Evolutionary conservation across 371 early-diverging fungal species (phyloP).

Genomic region (Mucor plumbeus): DNA sequence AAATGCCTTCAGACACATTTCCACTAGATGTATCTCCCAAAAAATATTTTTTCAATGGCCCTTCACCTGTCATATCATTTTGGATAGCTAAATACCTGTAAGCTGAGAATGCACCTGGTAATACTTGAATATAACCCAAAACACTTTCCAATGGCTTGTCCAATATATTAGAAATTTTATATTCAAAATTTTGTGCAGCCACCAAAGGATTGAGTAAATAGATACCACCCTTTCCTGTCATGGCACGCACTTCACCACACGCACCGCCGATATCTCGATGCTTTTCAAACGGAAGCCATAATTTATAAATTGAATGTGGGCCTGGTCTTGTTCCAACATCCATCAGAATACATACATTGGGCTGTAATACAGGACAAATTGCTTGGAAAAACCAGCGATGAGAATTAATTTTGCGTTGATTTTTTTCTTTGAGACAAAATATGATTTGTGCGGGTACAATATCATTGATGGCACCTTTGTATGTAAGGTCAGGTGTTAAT

Average conservation of each 20-base stretch:
- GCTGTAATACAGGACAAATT: constrained; percentile 82
- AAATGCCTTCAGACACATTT: constrained; percentile 45
- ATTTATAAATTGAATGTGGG: constrained; percentile 81
- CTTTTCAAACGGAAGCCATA: constrained; percentile 91
- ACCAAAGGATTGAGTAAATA: constrained; percentile 82
- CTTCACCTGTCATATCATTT: constrained; percentile 58
- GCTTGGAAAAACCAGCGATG: constrained; percentile 98
- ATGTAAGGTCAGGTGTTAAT: constrained; percentile 68
- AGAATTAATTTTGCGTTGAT: constrained; percentile 90
- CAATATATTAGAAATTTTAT: constrained; percentile 91
- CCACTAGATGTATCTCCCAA: constrained; percentile 71
- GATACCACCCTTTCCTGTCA: constrained; percentile 72
- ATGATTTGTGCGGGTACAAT: constrained; percentile 89
- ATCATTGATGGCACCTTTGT: constrained; percentile 71
- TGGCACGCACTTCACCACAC: constrained; percentile 94
- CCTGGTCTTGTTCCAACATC: constrained; percentile 94
- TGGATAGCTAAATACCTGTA: constrained; percentile 84
- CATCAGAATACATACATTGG: constrained; percentile 87
- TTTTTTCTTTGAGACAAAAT: constrained; percentile 91
- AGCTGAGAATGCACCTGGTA: constrained; percentile 92
- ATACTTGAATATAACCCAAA: constrained; percentile 89
- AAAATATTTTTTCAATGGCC: constrained; percentile 84
- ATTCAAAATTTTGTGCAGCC: constrained; percentile 92
- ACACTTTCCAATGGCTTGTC: constrained; percentile 92
- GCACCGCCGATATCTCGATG: constrained; percentile 86